A percentile compares a stretch with the other conserved stretches of the same genome.
Conservation (phyloP, 148 eudicot species). For the Vaccinium corymbosum region DNA sequence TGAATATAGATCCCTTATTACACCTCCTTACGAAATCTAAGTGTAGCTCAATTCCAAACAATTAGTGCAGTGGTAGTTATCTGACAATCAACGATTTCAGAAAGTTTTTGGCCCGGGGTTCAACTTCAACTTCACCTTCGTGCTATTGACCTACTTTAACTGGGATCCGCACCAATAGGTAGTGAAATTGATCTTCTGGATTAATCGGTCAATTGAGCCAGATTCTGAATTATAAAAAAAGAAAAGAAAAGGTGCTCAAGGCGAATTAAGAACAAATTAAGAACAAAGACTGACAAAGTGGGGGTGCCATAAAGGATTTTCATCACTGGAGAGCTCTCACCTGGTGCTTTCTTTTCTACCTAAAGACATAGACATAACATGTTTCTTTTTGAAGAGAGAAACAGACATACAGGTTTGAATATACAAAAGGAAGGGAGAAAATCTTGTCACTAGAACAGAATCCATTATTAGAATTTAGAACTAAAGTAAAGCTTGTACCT, state of each 20-base stretch:
- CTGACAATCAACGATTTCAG: too few species aligned
- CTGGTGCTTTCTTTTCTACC: conserved; percentile 10
- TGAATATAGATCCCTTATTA: not conserved
- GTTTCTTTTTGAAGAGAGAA: not conserved
- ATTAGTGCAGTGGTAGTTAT: not conserved
- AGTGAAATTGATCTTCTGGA: not conserved
- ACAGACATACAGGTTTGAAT: not conserved
- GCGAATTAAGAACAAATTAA: not conserved
- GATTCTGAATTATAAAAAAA: not conserved
- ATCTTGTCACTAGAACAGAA: conserved; percentile 15
- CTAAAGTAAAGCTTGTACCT: conserved; percentile 11
- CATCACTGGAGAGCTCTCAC: not conserved
- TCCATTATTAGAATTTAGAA: not conserved
- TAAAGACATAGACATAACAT: not conserved
- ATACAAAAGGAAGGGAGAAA: conserved; percentile 13
- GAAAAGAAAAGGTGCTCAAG: not conserved
- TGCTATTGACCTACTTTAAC: too few species aligned
- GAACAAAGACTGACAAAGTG: not conserved
- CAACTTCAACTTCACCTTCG: too few species aligned
- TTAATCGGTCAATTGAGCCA: not conserved
- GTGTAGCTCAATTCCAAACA: not conserved
- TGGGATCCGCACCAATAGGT: too few species aligned
- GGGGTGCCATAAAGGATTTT: not conserved
- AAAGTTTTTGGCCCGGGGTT: too few species aligned
- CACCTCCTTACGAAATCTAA: not conserved